phyloP scores from a whole-genome alignment of 352 stramenopile genomes.

The Phytophthora fragariaefolia region DNA sequence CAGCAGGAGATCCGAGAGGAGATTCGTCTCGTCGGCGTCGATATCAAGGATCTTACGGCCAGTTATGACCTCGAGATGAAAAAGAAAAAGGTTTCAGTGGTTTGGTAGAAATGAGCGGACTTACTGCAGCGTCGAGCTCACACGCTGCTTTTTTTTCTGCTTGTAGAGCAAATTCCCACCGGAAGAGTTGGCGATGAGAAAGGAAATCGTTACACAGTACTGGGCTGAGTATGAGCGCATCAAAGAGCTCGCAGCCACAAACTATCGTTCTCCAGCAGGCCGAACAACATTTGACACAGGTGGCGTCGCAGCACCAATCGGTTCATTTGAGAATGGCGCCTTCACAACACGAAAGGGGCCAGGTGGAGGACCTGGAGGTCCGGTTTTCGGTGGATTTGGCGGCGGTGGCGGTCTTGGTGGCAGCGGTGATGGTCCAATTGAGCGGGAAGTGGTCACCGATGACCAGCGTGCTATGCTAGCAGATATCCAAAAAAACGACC shows the following conservation, averaged over 20 bases:
- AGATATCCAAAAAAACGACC: slow-evolving; percentile 84
- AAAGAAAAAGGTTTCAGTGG: slow-evolving; percentile 77
- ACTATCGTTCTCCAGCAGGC: slow-evolving; percentile 58
- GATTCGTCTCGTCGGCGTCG: slow-evolving; percentile 71
- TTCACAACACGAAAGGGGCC: slow-evolving; percentile 49
- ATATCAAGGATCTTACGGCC: slow-evolving; percentile 75
- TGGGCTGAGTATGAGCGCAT: slow-evolving; percentile 76
- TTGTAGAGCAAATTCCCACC: slow-evolving; percentile 76
- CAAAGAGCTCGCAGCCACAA: slow-evolving; percentile 74
- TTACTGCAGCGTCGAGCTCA: background rate
- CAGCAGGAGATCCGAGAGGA: slow-evolving; percentile 87
- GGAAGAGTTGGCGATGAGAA: slow-evolving; percentile 78
- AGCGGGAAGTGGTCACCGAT: slow-evolving; percentile 63
- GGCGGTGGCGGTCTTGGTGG: slow-evolving; percentile 35
- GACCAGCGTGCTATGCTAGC: slow-evolving; percentile 72
- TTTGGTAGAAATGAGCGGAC: background rate
- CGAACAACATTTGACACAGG: slow-evolving; percentile 55
- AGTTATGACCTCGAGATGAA: slow-evolving; percentile 79
- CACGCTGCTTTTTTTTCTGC: background rate
- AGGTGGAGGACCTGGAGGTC: slow-evolving; percentile 24
- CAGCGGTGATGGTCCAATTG: slow-evolving; percentile 27
- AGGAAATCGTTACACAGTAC: slow-evolving; percentile 85
- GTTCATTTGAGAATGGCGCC: slow-evolving; percentile 68
- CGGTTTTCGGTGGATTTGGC: slow-evolving; percentile 40
- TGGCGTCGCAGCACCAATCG: slow-evolving; percentile 52